Evolutionary conservation across 208 protist species (phyloP).

Genomic region (Leishmania gerbilli): DNA sequence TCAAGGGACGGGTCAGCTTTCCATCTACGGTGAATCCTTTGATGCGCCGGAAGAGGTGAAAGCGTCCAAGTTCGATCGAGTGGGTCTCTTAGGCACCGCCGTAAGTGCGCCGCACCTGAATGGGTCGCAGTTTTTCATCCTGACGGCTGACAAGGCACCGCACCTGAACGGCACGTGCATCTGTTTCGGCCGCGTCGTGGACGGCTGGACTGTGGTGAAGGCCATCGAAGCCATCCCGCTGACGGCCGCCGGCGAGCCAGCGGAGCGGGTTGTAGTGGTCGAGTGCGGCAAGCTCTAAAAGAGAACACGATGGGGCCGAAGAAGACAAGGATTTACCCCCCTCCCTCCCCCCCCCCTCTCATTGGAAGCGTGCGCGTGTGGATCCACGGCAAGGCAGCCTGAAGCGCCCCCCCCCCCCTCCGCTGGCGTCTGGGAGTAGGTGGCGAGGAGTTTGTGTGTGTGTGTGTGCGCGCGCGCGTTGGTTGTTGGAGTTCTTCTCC

Average conservation of each 20-base stretch:
- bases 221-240: conserved; percentile 73
- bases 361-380: neutral
- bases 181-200: conserved; percentile 93
- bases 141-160: conserved; percentile 64
- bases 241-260: conserved; percentile 43
- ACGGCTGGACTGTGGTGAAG: conserved; percentile 82
- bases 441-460: neutral
- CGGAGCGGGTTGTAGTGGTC: conserved; percentile 50
- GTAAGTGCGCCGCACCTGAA: conserved; percentile 98
- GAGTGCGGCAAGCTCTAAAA: conserved; percentile 59
- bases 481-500: neutral
- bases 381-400: neutral
- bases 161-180: conserved; percentile 95
- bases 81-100: conserved; percentile 97
- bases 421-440: neutral
- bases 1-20: conserved; percentile 95
- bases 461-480: neutral
- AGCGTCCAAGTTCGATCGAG: conserved; percentile 73
- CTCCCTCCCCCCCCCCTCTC: neutral
- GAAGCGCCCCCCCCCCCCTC: neutral
- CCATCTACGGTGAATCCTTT: conserved; percentile 96
- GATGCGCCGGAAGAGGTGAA: conserved; percentile 96
- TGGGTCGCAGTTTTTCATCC: conserved; percentile 93
- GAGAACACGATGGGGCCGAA: neutral
- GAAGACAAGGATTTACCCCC: neutral